Percentiles rank a stretch among this genome's conserved stretches.
These are phyloP conservation scores for Ophiocordyceps australis DNA, from an alignment of 2,329 filamentous ascomycete genomes.

Conservation along the genomic window DNA sequence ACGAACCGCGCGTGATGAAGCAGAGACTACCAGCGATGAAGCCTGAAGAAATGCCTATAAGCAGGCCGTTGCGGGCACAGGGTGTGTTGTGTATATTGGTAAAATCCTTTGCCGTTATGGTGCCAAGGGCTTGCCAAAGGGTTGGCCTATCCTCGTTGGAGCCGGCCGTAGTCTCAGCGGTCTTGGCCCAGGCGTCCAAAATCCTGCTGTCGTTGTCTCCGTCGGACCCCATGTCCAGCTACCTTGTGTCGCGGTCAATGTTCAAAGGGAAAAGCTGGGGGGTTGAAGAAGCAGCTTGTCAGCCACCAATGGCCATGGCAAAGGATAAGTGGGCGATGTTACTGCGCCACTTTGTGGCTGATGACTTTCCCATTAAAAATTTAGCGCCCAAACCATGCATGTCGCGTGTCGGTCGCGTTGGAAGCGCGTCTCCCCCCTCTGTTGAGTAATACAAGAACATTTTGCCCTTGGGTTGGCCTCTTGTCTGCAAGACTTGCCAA, in stretches of 20 bases:
- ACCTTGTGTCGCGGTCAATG: constrained; percentile 8
- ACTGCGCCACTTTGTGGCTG: too few relatives aligned
- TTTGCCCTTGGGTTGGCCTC: too few relatives aligned
- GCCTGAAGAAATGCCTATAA: constrained; percentile 69
- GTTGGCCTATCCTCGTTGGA: constrained; percentile 13
- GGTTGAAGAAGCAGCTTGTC: too few relatives aligned
- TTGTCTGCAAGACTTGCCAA: too few relatives aligned
- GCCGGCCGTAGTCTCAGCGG: constrained; percentile 9
- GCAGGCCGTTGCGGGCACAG: constrained; percentile 65
- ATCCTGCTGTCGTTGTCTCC: constrained; percentile 11
- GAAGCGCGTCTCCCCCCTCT: too few relatives aligned
- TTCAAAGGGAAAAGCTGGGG: too few relatives aligned
- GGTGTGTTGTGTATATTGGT: constrained; percentile 58
- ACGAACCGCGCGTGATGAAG: constrained; percentile 55
- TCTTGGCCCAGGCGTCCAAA: constrained; percentile 17
- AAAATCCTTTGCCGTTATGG: constrained; percentile 52
- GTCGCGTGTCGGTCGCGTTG: too few relatives aligned
- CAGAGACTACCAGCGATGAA: constrained; percentile 58
- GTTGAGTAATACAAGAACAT: too few relatives aligned
- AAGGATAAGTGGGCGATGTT: too few relatives aligned
- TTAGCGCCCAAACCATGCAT: too few relatives aligned
- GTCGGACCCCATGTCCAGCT: constrained; percentile 17
- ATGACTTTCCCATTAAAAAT: too few relatives aligned
- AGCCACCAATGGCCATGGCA: too few relatives aligned
- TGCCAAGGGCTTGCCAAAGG: constrained; percentile 43